Evolutionary conservation across 768 basidiomycete genomes (phyloP), one percentile per base, ranked within the genome.

Genomic region (Trichaptum fuscoviolaceum): DNA sequence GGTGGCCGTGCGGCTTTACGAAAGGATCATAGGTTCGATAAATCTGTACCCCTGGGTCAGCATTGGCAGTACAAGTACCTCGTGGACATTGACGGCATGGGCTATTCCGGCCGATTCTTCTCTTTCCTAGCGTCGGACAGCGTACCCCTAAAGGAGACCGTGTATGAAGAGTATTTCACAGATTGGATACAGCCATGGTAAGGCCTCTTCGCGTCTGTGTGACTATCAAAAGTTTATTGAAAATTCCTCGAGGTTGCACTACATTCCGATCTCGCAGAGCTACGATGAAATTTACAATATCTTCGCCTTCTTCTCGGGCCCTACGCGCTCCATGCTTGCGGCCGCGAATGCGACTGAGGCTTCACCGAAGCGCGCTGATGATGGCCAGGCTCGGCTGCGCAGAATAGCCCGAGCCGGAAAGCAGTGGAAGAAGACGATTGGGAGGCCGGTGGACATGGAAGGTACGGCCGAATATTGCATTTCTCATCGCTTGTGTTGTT

Each of bases 1-100:
- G 89, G 90, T 2, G 93, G 94, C 18, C 78, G 90, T 70, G 75
- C 83, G 7, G 86, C 85, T 20, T 78, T 97, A 71, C 79, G 85
- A 69, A 76, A 80, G 67, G 80, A 83, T 36, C 88, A 92, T 74
- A 84, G 91, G 35, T 89, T 92, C 70, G 85, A 83, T 12, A 86
- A 91, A 63, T 81, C 91, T 0, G 93, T 92, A 0, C 89, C 90
- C 2, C 79, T 99, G 0, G 93, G 93, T 7, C 84, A 87, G 65
- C 90, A 95, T 72, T 99, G 96, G 96, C 81, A 88, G 67, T 93
- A 95, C 81, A 96, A 97, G 79, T 94, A 96, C 73, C 82, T 96
- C 36, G 77, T 96, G 68, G 96, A 98, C 76, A 77, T 99, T 66
- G 96, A 97, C 72, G 96, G 96, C 18, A 96, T 95, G 92, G 90